Evolutionary conservation across 768 basidiomycete genomes (phyloP), one percentile per base, ranked within the genome.

Genomic region (Mycena belliarum): DNA sequence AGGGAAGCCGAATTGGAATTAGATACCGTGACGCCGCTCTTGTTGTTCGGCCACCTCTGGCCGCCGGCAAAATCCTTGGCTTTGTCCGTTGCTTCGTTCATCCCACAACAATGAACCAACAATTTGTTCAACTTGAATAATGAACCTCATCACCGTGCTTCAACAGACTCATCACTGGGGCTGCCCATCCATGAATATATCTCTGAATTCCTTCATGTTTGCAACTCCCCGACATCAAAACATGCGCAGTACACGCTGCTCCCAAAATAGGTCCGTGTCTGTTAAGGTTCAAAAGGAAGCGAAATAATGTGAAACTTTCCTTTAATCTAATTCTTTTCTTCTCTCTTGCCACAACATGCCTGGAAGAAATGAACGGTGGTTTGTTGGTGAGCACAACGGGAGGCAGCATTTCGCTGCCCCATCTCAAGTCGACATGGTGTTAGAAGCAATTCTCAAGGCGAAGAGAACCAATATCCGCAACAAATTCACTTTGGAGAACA

Each of bases 161-260:
- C n/a, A 32, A 6, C 12, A 12, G 6, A 12, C 29, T 32, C 6
- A 6, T 32, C 6, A 6, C 29, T 32, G 29, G 29, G 29, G 29
- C 29, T 6, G 29, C 29, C 29, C 29, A 12, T 12, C 29, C 7
- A 32, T 35, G 18, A 25, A 45, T 28, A 28, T 8, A n/a, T n/a
- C 18, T 28, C 18, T 10, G 4, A 5, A 20, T 10, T 45, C 33
- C n/a, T 21, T n/a, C 21, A 16, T 14, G 37, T 37, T 26, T 3
- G 14, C 18, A 9, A n/a, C 12, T 12, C 12, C 29, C 7, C 29
- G 29, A 32, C 29, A 26, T 28, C 47, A 37, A n/a, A 49, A 24
- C 47, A 37, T 18, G 48, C 49, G 49, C 49, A 52, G 49, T 46
- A 35, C 24, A 41, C 23, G 43, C 49, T 49, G 49, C 49, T 10